Conservation (phyloP, 305 asterid genomes). For the Coffea humblotiana region DNA sequence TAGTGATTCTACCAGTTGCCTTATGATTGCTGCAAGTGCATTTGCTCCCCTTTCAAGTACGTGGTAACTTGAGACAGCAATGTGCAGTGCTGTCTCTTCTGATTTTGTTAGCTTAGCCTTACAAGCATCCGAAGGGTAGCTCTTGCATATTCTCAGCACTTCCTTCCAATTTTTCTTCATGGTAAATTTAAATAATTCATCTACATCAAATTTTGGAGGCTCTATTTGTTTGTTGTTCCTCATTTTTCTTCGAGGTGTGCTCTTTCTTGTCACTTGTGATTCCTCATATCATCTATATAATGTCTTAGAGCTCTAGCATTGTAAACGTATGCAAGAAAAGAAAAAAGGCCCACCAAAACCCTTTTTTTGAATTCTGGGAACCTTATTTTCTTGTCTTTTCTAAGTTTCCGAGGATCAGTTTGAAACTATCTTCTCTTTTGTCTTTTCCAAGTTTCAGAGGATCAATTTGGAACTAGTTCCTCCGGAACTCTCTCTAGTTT, state of each 20-base stretch:
- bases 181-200: constrained; percentile 23
- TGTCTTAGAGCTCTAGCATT: not conserved
- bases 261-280: not conserved
- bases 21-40: not conserved
- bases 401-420: too few relatives aligned
- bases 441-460: too few relatives aligned
- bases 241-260: too few relatives aligned
- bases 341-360: too few relatives aligned
- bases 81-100: constrained; percentile 45
- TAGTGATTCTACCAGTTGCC: constrained; percentile 25
- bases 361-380: too few relatives aligned
- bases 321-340: not conserved
- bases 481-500: too few relatives aligned
- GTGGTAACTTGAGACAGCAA: constrained; percentile 38
- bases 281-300: not conserved
- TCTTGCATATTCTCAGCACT: constrained; percentile 15
- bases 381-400: too few relatives aligned
- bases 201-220: not conserved
- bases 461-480: too few relatives aligned
- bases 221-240: too few relatives aligned
- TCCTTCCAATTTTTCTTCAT: constrained; percentile 30
- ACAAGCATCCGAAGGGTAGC: not conserved
- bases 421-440: too few relatives aligned
- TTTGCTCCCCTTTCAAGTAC: not conserved
- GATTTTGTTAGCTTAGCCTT: constrained; percentile 35